Evolutionary conservation across 2,329 filamentous ascomycete genomes (phyloP).

Genomic region (Aureobasidium sp.): DNA sequence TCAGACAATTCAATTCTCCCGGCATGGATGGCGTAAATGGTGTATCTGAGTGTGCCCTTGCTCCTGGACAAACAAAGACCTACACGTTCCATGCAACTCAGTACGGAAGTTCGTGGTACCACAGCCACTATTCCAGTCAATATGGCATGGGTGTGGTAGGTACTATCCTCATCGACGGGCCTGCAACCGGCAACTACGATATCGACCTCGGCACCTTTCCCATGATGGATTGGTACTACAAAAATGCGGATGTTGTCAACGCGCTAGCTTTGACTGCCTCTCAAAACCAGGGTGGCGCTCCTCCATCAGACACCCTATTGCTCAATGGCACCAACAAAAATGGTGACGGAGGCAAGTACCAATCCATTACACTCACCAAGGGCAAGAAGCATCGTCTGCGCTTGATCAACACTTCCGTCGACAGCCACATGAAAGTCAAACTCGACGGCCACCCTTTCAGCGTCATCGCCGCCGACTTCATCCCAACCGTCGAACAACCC

Average conservation of each 20-base stretch:
- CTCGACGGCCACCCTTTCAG: conserved; percentile 30
- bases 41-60: conserved; percentile 40
- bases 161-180: conserved; percentile 36
- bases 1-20: conserved; percentile 50
- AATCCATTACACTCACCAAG: conserved; percentile 21
- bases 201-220: conserved; percentile 27
- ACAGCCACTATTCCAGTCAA: conserved; percentile 37
- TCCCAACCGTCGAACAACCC: conserved; percentile 26
- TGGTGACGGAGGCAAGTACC: conserved; percentile 27
- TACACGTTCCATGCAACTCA: conserved; percentile 50
- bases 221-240: conserved; percentile 29
- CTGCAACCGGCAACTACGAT: conserved; percentile 36
- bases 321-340: conserved; percentile 37
- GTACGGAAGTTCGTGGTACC: conserved; percentile 37
- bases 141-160: conserved; percentile 40
- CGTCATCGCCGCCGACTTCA: conserved; percentile 33
- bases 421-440: conserved; percentile 37
- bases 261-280: conserved; percentile 28
- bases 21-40: conserved; percentile 51
- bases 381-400: conserved; percentile 39
- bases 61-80: conserved; percentile 44
- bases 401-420: conserved; percentile 41
- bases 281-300: conserved; percentile 25
- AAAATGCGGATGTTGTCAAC: conserved; percentile 26
- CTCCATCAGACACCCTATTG: conserved; percentile 39